Base-by-base conservation (phyloP, 2,329 filamentous ascomycete species). In the Grosmannia huntii region DNA sequence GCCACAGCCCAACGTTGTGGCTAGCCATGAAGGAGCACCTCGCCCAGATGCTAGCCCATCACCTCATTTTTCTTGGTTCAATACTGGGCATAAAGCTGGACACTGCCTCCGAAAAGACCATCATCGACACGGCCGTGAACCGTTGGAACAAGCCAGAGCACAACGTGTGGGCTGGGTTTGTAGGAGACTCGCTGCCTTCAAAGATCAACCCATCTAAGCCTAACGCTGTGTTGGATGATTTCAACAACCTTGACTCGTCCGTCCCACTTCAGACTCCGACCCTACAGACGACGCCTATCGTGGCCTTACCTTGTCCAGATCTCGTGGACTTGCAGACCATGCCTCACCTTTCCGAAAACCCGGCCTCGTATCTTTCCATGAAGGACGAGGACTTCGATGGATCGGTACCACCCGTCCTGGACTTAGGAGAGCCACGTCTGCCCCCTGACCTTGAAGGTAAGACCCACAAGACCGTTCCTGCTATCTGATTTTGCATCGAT, bases 11-110 rank as follows among this genome's bases (percentile, higher is more conserved):
- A 41, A 69, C 67, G 5, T 62, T 68, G 27, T 69, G 67, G 67
- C 53, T 69, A 21, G 64, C 66, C 31, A 68, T 68, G 65, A 67
- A 68, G 59, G 67, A 68, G 55, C 67, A 68, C 51, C 62, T 69
- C 38, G 65, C 66, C 23, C 67, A 68, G 62, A 69, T 66, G 66
- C 62, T 69, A 9, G 67, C 66, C 3, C 66, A 68, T 50, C 65
- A 69, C 49, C 55, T 69, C 25, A 66, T 68, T 10, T 69, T 66
- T 36, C 56, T 69, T 10, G 67, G 65, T 1, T 66, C 65, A 2
- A 65, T 64, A 44, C 57, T 69, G 11, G 66, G 66, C 5, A 67
- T 69, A 59, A 66, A 65, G 59, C 61, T 69, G 3, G 67, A 68
- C n/a, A 65, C 66, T 10, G 62, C 59, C 0, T 55, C 68, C 12